Conservation (phyloP, 441 rosid species). For the Bocquillonia castaneifolia region DNA sequence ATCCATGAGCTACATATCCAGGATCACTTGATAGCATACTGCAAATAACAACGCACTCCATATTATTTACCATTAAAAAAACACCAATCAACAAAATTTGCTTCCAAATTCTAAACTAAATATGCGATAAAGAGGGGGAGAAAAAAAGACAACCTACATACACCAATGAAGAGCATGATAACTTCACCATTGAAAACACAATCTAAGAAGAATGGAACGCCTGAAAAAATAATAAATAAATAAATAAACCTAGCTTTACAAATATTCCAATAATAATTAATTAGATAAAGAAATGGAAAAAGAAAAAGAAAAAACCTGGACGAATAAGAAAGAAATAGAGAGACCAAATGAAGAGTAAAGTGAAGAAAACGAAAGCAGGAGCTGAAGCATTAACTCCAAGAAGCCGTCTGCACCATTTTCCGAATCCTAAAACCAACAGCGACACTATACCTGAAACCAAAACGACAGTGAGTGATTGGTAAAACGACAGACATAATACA, state of each 20-base stretch:
- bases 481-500: neutral
- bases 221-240: constrained; percentile 30
- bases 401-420: constrained; percentile 40
- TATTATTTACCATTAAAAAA: neutral
- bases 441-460: constrained; percentile 31
- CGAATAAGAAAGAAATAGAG: constrained; percentile 37
- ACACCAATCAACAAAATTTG: neutral
- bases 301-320: constrained; percentile 32
- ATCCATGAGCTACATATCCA: constrained; percentile 29
- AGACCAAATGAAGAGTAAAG: constrained; percentile 39
- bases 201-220: constrained; percentile 26
- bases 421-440: constrained; percentile 33
- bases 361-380: constrained; percentile 50
- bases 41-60: constrained; percentile 13
- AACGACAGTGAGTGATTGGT: neutral
- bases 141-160: constrained; percentile 37
- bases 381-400: constrained; percentile 46
- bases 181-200: constrained; percentile 37
- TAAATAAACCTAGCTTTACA: neutral
- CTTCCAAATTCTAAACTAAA: no score
- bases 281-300: no score
- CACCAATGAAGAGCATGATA: constrained; percentile 38
- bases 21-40: constrained; percentile 53
- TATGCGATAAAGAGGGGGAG: neutral
- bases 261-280: no score